Evolutionary conservation across 2,329 filamentous ascomycete species (phyloP), one percentile per base, ranked within the genome.

Genomic region (Rutstroemia sp.): DNA sequence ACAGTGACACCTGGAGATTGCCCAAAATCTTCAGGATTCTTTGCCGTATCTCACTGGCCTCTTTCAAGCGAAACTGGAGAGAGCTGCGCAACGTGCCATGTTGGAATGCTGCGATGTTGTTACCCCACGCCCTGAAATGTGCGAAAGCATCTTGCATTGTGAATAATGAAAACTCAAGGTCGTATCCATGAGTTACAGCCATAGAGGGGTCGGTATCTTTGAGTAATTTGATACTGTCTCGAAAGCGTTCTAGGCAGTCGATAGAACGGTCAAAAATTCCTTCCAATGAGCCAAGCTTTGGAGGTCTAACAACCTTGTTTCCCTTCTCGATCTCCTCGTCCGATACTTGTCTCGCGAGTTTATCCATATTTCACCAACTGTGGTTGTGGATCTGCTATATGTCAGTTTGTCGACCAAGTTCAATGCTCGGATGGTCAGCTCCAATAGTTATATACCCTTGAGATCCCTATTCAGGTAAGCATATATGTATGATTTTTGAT

Each of bases 81-180:
- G 63, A 66, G 21, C 54, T 64, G 25, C 23, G 46, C 23, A 57
- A 5, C 23, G 54, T 19, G 3, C 16, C 47, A 14, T 58, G 21
- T 21, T 62, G 63, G n/a, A 64, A 58, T 1, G 64, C 64, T 38
- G 63, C 64, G 51, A 65, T 65, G 38, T 56, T 62, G 2, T 34
- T 53, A 14, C 56, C 65, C 65, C 64, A 67, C n/a, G 57, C 61
- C 51, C 61, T 63, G 21, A 64, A 65, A 23, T 57, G 58, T 2
- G 54, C 25, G 14, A 27, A 46, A 5, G 54, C 50, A 45, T 65
- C 63, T 44, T 59, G 48, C 1, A 61, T 38, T 3, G 10, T 45
- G 7, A 54, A 30, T 5, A 63, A 50, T 7, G 58, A 34, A 9
- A n/a, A 6, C 30, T 58, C 45, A 2, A 46, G 56, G 36, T 62